Conservation (phyloP, 108 stramenopile genomes). For the Ochromonas danica region DNA sequence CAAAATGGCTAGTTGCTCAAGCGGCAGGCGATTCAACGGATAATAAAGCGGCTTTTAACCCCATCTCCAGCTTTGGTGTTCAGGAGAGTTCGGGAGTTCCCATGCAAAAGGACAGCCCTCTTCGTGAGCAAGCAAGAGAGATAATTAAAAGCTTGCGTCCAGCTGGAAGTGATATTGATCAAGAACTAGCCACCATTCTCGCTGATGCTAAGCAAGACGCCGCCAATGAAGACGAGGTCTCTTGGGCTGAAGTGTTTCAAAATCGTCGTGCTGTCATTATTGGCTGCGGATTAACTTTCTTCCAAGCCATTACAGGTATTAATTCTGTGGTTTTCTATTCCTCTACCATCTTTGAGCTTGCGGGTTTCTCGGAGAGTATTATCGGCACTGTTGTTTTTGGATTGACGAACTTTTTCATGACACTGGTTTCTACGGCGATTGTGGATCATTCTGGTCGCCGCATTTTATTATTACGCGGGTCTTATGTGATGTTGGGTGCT, state of each 20-base stretch:
- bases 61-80: too few relatives aligned
- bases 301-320: slow-evolving; percentile 80
- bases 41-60: too few relatives aligned
- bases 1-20: slow-evolving; percentile 47
- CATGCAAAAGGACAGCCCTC: too few relatives aligned
- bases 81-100: too few relatives aligned
- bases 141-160: too few relatives aligned
- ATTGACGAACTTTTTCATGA: slow-evolving; percentile 40
- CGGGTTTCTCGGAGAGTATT: slow-evolving; percentile 63
- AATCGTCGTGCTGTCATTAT: slow-evolving; percentile 61
- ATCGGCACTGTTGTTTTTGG: slow-evolving; percentile 44
- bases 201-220: too few relatives aligned
- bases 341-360: slow-evolving; percentile 75
- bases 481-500: slow-evolving; percentile 38
- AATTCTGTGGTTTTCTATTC: slow-evolving; percentile 91
- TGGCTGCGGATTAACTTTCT: slow-evolving; percentile 76
- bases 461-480: slow-evolving; percentile 42
- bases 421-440: slow-evolving; percentile 32
- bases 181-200: too few relatives aligned
- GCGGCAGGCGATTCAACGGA: background rate
- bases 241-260: slow-evolving; percentile 35
- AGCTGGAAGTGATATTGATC: too few relatives aligned
- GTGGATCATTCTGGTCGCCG: slow-evolving; percentile 46
- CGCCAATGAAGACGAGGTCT: too few relatives aligned
- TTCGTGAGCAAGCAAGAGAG: too few relatives aligned